Percentiles rank a stretch among this genome's conserved stretches.
Conservation (phyloP, 768 basidiomycete genomes). For the Austroboletus festivus region DNA sequence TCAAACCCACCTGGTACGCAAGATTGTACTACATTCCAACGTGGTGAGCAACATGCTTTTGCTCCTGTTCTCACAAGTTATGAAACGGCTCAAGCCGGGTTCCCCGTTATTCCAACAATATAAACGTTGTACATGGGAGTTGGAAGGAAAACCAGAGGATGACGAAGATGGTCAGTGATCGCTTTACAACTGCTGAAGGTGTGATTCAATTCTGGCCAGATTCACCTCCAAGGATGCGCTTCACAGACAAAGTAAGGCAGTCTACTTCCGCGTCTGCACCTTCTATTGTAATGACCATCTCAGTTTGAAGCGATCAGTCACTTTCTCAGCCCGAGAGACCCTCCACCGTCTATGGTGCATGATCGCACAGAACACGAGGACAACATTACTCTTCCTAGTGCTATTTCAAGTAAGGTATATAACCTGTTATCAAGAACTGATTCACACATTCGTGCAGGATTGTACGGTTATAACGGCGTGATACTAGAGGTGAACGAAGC, state of each 20-base stretch:
- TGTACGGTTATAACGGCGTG: slow-evolving; percentile 79
- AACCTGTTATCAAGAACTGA: not conserved
- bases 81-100: slow-evolving; percentile 57
- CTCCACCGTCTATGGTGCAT: slow-evolving; percentile 75
- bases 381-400: slow-evolving; percentile 60
- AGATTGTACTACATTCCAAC: slow-evolving; percentile 87
- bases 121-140: slow-evolving; percentile 88
- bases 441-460: slow-evolving; percentile 11
- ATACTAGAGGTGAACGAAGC: slow-evolving; percentile 76
- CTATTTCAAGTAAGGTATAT: slow-evolving; percentile 59
- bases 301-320: slow-evolving; percentile 79
- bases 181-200: not conserved
- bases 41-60: slow-evolving; percentile 50
- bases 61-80: not conserved
- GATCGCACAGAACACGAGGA: slow-evolving; percentile 79
- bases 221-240: slow-evolving; percentile 69
- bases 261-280: not conserved
- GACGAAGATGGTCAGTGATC: slow-evolving; percentile 67
- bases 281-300: not conserved
- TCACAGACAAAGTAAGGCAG: slow-evolving; percentile 59
- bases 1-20: slow-evolving; percentile 67
- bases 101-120: slow-evolving; percentile 87
- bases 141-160: slow-evolving; percentile 76
- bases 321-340: slow-evolving; percentile 71
- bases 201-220: slow-evolving; percentile 39